These are phyloP conservation scores for Psophocarpus tetragonolobus DNA, from an alignment of 306 rosid species.

Conservation along the genomic window DNA sequence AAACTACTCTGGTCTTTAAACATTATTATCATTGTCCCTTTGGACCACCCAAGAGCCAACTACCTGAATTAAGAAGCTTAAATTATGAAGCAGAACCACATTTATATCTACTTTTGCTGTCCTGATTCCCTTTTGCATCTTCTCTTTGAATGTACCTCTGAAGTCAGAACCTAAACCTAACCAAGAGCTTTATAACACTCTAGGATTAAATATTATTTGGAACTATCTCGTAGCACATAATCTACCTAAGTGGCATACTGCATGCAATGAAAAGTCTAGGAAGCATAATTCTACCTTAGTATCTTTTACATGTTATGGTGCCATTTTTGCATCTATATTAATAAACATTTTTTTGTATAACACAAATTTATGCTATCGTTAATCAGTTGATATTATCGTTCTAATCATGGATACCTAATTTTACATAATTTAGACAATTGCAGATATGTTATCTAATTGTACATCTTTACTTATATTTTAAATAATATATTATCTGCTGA, in stretches of 20 bases:
- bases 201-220: slow-evolving; percentile 8
- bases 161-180: background rate
- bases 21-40: slow-evolving; percentile 30
- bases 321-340: too few relatives aligned
- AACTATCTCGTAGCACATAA: slow-evolving; percentile 6
- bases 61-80: slow-evolving; percentile 25
- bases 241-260: slow-evolving; percentile 8
- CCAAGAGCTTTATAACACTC: background rate
- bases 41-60: slow-evolving; percentile 36
- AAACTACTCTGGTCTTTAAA: slow-evolving; percentile 21
- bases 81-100: slow-evolving; percentile 11
- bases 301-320: too few relatives aligned
- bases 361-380: background rate
- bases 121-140: slow-evolving; percentile 42
- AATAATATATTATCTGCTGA: background rate
- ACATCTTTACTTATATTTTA: background rate
- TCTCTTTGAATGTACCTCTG: slow-evolving; percentile 17
- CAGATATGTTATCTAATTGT: background rate
- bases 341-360: background rate
- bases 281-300: background rate
- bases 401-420: background rate
- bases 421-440: background rate
- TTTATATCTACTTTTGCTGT: slow-evolving; percentile 31
- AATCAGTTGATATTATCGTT: background rate
- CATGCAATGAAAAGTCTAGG: slow-evolving; percentile 14